Percentiles rank a stretch among this genome's conserved stretches.
Evolutionary conservation across 176 grass and related monocot genomes (phyloP).

Genomic region (Oryza brachyantha): DNA sequence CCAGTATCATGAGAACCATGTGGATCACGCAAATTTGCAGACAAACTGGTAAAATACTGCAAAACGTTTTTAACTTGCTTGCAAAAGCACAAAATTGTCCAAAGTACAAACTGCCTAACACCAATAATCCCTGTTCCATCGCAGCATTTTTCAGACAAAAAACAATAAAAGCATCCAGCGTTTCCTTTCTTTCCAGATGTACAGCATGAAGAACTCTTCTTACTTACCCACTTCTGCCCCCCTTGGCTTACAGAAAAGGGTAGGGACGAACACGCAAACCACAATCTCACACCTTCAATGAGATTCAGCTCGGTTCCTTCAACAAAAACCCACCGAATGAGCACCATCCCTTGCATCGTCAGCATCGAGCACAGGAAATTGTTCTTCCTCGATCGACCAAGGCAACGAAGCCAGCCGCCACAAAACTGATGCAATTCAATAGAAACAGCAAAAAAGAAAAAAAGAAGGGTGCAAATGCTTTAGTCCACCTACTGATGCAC

Average conservation of each 20-base stretch:
- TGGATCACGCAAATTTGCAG: not conserved
- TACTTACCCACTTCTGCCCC: conserved; percentile 37
- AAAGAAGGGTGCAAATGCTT: conserved; percentile 33
- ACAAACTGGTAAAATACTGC: not conserved
- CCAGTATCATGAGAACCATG: not conserved
- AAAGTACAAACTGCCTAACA: conserved; percentile 24
- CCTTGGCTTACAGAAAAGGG: conserved; percentile 43
- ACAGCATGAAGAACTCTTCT: conserved; percentile 49
- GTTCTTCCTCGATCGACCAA: conserved; percentile 60
- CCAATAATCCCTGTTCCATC: conserved; percentile 15
- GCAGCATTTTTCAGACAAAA: conserved; percentile 21
- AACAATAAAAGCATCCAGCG: conserved; percentile 28
- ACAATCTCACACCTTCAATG: conserved; percentile 37
- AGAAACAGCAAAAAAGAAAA: conserved; percentile 45
- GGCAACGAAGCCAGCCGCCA: conserved; percentile 30
- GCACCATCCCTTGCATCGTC: conserved; percentile 37
- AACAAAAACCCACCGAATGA: conserved; percentile 66
- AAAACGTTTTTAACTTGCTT: conserved; percentile 25
- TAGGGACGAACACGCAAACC: conserved; percentile 45
- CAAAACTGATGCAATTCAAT: conserved; percentile 44
- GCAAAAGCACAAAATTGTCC: conserved; percentile 25
- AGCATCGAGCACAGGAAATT: conserved; percentile 45
- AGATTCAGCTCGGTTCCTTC: conserved; percentile 54
- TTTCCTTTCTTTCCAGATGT: conserved; percentile 43
- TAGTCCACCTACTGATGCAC: not conserved